A percentile compares a stretch with the other conserved stretches of the same genome.
Evolutionary conservation across 2,329 filamentous ascomycete genomes (phyloP).

Genomic region (Bipolaris gigantea): DNA sequence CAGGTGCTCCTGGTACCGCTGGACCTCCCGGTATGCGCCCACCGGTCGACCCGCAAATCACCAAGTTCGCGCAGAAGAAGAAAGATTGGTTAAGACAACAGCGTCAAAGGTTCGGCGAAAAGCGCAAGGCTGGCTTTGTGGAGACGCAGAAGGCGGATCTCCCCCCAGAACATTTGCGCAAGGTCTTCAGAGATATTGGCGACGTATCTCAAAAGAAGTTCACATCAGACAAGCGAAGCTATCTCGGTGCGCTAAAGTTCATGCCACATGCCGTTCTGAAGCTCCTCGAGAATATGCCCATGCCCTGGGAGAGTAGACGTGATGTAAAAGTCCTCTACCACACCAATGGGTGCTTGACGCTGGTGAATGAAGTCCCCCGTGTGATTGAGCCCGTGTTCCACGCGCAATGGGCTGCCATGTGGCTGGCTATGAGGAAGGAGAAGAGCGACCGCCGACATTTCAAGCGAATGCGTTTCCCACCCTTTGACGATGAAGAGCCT

Average conservation of each 20-base stretch:
- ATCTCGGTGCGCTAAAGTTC: slow-evolving; percentile 95
- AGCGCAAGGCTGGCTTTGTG: slow-evolving; percentile 92
- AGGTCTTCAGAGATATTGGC: slow-evolving; percentile 97
- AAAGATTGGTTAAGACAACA: slow-evolving; percentile 95
- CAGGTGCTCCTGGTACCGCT: slow-evolving; percentile 54
- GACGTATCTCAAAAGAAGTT: slow-evolving; percentile 99
- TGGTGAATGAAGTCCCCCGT: slow-evolving; percentile 94
- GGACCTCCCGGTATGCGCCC: slow-evolving; percentile 71
- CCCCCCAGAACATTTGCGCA: slow-evolving; percentile 96
- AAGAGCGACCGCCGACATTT: slow-evolving; percentile 95
- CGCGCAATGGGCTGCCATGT: slow-evolving; percentile 99
- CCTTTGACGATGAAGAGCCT: slow-evolving; percentile 97
- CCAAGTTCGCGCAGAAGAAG: slow-evolving; percentile 98
- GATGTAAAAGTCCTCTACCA: slow-evolving; percentile 99
- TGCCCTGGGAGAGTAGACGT: slow-evolving; percentile 96
- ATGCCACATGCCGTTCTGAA: slow-evolving; percentile 99
- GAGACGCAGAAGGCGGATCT: slow-evolving; percentile 99
- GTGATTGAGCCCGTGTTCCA: slow-evolving; percentile 98
- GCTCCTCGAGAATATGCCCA: slow-evolving; percentile 98
- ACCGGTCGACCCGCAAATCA: slow-evolving; percentile 76
- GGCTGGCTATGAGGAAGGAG: slow-evolving; percentile 96
- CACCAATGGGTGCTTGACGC: slow-evolving; percentile 92
- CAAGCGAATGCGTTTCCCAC: slow-evolving; percentile 98
- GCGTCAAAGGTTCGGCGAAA: slow-evolving; percentile 92
- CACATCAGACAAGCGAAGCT: slow-evolving; percentile 96